phyloP scores from a whole-genome alignment of 345 rosid species.

The Gossypioides kirkii region DNA sequence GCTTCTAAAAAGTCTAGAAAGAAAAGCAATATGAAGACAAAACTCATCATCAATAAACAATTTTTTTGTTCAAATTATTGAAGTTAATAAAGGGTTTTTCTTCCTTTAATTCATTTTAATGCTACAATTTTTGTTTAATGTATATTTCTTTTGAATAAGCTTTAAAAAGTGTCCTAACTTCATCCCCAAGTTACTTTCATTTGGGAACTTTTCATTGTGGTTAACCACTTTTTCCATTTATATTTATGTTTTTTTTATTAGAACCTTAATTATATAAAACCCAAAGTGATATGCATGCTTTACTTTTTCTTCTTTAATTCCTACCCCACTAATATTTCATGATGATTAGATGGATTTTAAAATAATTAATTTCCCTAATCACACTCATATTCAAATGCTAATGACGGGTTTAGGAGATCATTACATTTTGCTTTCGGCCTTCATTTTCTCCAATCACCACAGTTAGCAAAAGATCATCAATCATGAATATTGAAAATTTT shows the following conservation, averaged over 20 bases:
- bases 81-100: too few species aligned
- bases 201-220: conserved; percentile 4
- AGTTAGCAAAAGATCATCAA: conserved; percentile 12
- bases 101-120: not conserved
- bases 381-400: not conserved
- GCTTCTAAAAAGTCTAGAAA: not conserved
- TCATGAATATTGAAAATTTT: not conserved
- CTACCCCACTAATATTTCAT: conserved; percentile 24
- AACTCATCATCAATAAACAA: not conserved
- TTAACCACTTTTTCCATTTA: conserved; percentile 1
- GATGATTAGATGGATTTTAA: conserved; percentile 23
- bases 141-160: not conserved
- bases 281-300: conserved; percentile 25
- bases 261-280: conserved; percentile 14
- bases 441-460: conserved; percentile 23
- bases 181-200: conserved; percentile 20
- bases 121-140: not conserved
- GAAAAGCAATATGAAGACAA: not conserved
- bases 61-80: not conserved
- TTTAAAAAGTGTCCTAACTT: conserved; percentile 16
- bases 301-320: conserved; percentile 12
- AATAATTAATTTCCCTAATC: conserved; percentile 10
- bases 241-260: not conserved
- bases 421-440: conserved; percentile 21
- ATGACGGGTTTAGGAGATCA: conserved; percentile 14